Conservation (phyloP, 192 early-diverging fungal species). For the Dissophora ornata region DNA sequence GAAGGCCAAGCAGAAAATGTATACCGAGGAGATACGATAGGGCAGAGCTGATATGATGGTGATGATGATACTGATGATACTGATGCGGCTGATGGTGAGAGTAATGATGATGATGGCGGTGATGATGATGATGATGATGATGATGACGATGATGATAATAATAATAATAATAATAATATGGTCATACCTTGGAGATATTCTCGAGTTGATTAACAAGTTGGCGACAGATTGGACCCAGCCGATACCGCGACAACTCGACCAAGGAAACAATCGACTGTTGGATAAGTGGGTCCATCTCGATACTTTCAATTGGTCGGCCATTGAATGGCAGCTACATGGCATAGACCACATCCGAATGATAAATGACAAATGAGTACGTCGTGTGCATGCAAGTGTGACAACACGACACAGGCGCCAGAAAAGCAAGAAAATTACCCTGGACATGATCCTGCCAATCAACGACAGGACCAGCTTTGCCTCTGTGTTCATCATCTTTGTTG, state of each 20-base stretch:
- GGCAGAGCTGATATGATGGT: no score
- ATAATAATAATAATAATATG: neutral
- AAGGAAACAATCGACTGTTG: conserved; percentile 81
- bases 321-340: conserved; percentile 43
- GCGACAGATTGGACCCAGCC: conserved; percentile 74
- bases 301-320: conserved; percentile 44
- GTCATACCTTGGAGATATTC: conserved; percentile 70
- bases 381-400: no score
- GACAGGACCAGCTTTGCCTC: conserved; percentile 48
- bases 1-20: neutral
- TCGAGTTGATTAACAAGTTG: conserved; percentile 80
- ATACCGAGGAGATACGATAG: no score
- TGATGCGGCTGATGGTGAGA: no score
- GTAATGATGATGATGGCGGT: neutral
- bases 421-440: conserved; percentile 16
- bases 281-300: conserved; percentile 83
- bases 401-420: neutral
- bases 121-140: neutral
- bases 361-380: no score
- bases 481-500: conserved; percentile 28
- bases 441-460: conserved; percentile 45
- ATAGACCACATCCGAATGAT: conserved; percentile 1
- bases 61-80: neutral
- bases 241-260: conserved; percentile 81
- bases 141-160: neutral